Evolutionary conservation across 2,329 filamentous ascomycete genomes (phyloP), one percentile per base, ranked within the genome.

Genomic region (Scorias spongiosa): DNA sequence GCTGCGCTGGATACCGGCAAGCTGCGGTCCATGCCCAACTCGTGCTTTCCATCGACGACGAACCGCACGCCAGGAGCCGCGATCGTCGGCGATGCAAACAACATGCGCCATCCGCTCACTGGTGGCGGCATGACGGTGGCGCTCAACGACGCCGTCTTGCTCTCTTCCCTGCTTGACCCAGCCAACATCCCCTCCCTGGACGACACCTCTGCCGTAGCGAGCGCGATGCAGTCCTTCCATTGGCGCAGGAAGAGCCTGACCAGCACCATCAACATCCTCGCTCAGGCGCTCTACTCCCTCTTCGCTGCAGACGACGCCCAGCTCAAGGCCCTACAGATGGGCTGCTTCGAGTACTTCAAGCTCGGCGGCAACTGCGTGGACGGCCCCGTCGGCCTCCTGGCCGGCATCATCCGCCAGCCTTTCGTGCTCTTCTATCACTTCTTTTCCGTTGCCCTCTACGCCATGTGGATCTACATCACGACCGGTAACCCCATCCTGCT

Each of bases 21-120:
- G 52, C 76, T 95, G 47, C 80, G 86, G 12, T 85, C 78, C 54
- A 98, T 98, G 91, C 91, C 91, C 42, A 98, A 96, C 66, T 89
- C 82, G 48, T 98, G 84, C 72, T 76, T 98, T 2, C 88, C 91
- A 5, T 78, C 91, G 0, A 74, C 78, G 1, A 83, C 82, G 47
- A 82, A 84, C 58, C 74, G 71, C 39, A 74, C 75, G 10, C 75
- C 78, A 1, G 85, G 85, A 3, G 66, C 94, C 47, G 72, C 94
- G 41, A 69, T 98, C 30, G 73, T 96, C 8, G 91, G 91, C 46
- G 91, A 98, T 61, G 89, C 91, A 11, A 81, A 93, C 73, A 98
- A 98, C 69, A 98, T 98, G 91, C 84, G 91, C n/a, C 91, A 98
- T 65, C 91, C 91, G 1, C 73, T 98, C 10, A 98, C 91, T 0